phyloP scores from a whole-genome alignment of 2,329 filamentous ascomycete species.

The Fusarium beomiforme region DNA sequence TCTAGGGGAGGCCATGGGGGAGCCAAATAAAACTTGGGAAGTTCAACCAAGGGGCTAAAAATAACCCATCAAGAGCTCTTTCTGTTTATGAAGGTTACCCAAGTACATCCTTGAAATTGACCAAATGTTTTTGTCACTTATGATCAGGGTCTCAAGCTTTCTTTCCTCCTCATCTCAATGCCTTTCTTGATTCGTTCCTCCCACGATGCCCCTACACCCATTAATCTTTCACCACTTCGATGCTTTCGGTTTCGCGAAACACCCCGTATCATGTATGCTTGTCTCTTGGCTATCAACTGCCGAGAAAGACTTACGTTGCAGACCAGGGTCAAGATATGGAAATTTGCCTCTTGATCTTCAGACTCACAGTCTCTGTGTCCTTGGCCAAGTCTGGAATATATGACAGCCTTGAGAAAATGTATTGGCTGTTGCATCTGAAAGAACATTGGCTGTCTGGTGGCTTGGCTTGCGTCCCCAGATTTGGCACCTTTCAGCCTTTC shows the following conservation, averaged over 20 bases:
- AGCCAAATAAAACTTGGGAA: neutral
- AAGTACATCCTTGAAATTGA: neutral
- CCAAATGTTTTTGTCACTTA: neutral
- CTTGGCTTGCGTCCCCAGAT: conserved; percentile 35
- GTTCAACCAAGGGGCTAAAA: neutral
- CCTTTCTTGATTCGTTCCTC: conserved; percentile 33
- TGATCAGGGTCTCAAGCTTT: neutral
- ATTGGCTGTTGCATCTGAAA: conserved; percentile 18
- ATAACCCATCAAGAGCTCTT: neutral
- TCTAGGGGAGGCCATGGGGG: neutral
- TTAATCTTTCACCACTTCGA: neutral
- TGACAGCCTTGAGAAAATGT: conserved; percentile 11
- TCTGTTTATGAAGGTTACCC: too few species aligned
- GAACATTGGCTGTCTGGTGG: conserved; percentile 26
- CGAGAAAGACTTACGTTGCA: conserved; percentile 20
- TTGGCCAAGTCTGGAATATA: neutral
- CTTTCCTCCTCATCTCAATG: conserved; percentile 16
- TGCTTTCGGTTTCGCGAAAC: conserved; percentile 12
- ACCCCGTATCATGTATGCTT: neutral
- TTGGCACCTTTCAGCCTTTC: conserved; percentile 27
- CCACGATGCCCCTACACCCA: conserved; percentile 29
- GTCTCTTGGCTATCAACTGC: conserved; percentile 34
- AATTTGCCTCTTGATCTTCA: neutral
- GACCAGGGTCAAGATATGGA: neutral
- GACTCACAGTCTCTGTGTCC: neutral